Evolutionary conservation across 371 early-diverging fungal species (phyloP), one percentile per base, ranked within the genome.

Genomic region (Mucor irregularis): DNA sequence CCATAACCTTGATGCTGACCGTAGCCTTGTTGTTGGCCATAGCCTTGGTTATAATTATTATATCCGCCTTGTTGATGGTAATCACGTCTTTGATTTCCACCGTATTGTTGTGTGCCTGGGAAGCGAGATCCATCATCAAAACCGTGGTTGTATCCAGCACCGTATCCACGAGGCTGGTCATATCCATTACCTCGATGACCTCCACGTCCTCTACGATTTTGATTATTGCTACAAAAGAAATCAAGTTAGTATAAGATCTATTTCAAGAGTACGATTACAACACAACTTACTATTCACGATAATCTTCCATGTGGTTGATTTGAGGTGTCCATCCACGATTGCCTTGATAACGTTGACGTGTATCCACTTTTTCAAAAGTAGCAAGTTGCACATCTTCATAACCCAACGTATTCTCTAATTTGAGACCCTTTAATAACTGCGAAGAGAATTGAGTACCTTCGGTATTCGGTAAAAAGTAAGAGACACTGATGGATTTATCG

Each of bases 401-500:
- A 2, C 58, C 67, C 17, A 87, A 64, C 0, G 62, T 69, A 21
- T 60, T 58, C 17, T 69, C 65, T n/a, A 74, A 61, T 43, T 82
- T 81, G 38, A 84, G 70, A 17, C 78, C 76, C 48, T 73, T 76
- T 38, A 87, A 71, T 43, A 87, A 61, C n/a, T 60, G 45, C 8
- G 84, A 68, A 26, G 73, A 67, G 52, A 81, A 80, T 2, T 67
- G 29, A 37, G 61, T 74, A 3, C 68, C 77, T 19, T 68, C 68
- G 10, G 77, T 74, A 8, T 65, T 48, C 4, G 86, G 85, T 33
- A 81, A 68, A 13, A 55, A 44, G 58, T 80, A 87, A 7, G 75
- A 62, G 13, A 76, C 85, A 53, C 87, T 87, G 21, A 83, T 68
- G 8, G 86, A 84, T 45, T 71, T 78, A 48, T 87, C 81, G 34